These are phyloP conservation scores for Blastobotrys aristatus DNA, from an alignment of 1,139 yeast species.

Conservation along the genomic window DNA sequence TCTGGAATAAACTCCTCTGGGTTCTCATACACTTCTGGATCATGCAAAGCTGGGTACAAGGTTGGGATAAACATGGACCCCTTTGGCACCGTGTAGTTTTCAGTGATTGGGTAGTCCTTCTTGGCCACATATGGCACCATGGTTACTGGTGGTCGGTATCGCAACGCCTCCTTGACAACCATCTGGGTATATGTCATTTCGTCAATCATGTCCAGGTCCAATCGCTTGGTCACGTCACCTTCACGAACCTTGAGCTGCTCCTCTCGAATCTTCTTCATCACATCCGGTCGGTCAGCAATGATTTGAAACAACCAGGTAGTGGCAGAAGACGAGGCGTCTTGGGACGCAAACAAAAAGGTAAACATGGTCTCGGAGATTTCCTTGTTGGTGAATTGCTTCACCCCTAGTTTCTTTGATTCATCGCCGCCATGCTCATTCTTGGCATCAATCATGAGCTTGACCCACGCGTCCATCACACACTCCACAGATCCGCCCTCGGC, in stretches of 20 bases:
- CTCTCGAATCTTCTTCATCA: slow-evolving; percentile 74
- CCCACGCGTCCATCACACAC: slow-evolving; percentile 96
- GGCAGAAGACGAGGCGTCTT: slow-evolving; percentile 96
- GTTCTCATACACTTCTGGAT: slow-evolving; percentile 89
- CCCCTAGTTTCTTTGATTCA: slow-evolving; percentile 48
- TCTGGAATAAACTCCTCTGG: slow-evolving; percentile 95
- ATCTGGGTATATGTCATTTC: slow-evolving; percentile 80
- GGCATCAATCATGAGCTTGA: slow-evolving; percentile 74
- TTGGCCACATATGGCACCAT: slow-evolving; percentile 97
- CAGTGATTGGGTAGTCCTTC: slow-evolving; percentile 75
- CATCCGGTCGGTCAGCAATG: slow-evolving; percentile 92
- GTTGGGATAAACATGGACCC: slow-evolving; percentile 97
- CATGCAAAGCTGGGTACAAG: slow-evolving; percentile 91
- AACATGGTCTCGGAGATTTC: slow-evolving; percentile 95
- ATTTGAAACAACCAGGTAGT: slow-evolving; percentile 98
- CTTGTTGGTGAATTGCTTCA: slow-evolving; percentile 80
- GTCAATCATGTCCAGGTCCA: slow-evolving; percentile 70
- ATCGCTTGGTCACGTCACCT: slow-evolving; percentile 59
- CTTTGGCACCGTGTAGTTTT: slow-evolving; percentile 85
- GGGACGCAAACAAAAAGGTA: slow-evolving; percentile 94
- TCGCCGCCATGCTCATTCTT: slow-evolving; percentile 42
- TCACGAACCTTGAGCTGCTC: slow-evolving; percentile 83
- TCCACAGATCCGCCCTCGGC: slow-evolving; percentile 71
- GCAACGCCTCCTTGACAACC: slow-evolving; percentile 87
- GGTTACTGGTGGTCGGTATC: slow-evolving; percentile 94